A percentile compares a stretch with the other conserved stretches of the same genome.
Evolutionary conservation across 495 filamentous ascomycete species (phyloP).

Genomic region (Sabuloglossum arenarium): DNA sequence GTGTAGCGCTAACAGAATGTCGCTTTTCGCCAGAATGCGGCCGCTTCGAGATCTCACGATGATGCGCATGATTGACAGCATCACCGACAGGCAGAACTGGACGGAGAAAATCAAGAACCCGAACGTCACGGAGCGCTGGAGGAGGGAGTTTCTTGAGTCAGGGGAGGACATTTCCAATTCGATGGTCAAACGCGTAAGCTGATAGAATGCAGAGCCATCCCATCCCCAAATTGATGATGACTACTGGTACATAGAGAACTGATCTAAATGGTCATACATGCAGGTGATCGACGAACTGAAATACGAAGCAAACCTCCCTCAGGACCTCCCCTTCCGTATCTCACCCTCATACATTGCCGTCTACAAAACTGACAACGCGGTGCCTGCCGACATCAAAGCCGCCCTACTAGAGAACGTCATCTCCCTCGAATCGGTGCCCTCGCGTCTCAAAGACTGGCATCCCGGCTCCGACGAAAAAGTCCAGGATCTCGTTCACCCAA

Average conservation of each 20-base stretch:
- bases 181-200: background rate
- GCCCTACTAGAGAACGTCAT: conserved; percentile 6
- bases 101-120: background rate
- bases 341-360: conserved; percentile 7
- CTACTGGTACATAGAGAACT: background rate
- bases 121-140: conserved; percentile 1
- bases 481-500: conserved; percentile 39
- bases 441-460: conserved; percentile 31
- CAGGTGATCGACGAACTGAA: background rate
- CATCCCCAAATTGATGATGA: no score
- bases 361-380: conserved; percentile 11
- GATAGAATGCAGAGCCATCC: no score
- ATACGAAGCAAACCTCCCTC: conserved; percentile 7
- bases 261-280: background rate
- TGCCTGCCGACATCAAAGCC: conserved; percentile 4
- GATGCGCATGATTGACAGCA: conserved; percentile 2
- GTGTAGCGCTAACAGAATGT: no score
- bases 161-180: background rate
- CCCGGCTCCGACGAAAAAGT: conserved; percentile 32
- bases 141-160: background rate
- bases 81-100: conserved; percentile 6
- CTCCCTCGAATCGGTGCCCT: conserved; percentile 9
- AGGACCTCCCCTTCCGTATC: conserved; percentile 5
- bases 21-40: no score
- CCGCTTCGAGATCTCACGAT: conserved; percentile 2